Evolutionary conservation across 2,329 filamentous ascomycete genomes (phyloP), one percentile per base, ranked within the genome.

Genomic region (Xylariomycetidae sp.): DNA sequence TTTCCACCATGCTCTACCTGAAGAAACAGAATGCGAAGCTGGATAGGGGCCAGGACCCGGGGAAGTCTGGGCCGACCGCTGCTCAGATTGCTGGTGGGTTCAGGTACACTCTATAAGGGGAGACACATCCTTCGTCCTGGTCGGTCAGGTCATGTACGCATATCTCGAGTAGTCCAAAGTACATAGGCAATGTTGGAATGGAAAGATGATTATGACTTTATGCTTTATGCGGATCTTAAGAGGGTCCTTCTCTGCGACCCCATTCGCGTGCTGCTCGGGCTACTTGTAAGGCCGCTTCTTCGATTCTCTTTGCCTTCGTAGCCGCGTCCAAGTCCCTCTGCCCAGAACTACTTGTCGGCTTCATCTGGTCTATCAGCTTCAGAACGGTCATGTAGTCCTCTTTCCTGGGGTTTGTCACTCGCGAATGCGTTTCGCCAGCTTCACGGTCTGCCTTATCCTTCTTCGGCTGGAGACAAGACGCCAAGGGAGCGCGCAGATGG

Each of bases 41-140:
- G 24, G 49, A 51, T 10, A 37, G 44, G 10, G 53, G 50, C 1
- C 37, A 52, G 39, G 40, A 47, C 8, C 14, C 32, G 6, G 52
- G 49, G 5, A 56, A 47, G 43, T 34, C 49, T 34, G 52, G 53
- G 3, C 53, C 52, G 4, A 56, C 49, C 5, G 27, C 31, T 12
- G 46, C 44, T 6, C 52, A 57, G 42, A 34, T 53, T 26, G 47
- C 45, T 7, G 35, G 31, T 18, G 52, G 49, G 12, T 57, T 52
- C 29, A 39, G 48, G 19, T 57, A 53, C 28, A 41, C 40, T 16
- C 37, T 47, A 19, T 41, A 26, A 8, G 7, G 34, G 24, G n/a
- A n/a, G n/a, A n/a, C n/a, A n/a, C n/a, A n/a, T n/a, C n/a, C n/a
- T n/a, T n/a, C n/a, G n/a, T n/a, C n/a, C n/a, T n/a, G n/a, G n/a